A percentile compares a stretch with the other conserved stretches of the same genome.
Evolutionary conservation across 495 filamentous ascomycete genomes (phyloP).

Genomic region (Clohesyomyces aquaticus): DNA sequence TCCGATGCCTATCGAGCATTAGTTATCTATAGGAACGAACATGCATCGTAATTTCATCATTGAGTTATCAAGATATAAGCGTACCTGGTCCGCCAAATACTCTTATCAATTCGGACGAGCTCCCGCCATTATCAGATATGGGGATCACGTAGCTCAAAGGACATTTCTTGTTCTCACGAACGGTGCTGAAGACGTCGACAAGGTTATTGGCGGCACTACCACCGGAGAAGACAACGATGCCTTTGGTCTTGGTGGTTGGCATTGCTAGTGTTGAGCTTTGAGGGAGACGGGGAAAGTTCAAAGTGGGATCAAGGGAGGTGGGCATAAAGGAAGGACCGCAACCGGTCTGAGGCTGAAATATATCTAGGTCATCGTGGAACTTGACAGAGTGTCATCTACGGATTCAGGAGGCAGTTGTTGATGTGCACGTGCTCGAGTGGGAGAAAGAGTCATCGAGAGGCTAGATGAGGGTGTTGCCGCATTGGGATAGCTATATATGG

Average conservation of each 20-base stretch:
- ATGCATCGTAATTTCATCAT: too few species aligned
- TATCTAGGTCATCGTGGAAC: conserved; percentile 4
- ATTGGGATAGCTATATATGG: conserved; percentile 11
- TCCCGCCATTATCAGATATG: conserved; percentile 93
- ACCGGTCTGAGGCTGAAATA: too few species aligned
- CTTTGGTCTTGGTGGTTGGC: conserved; percentile 47
- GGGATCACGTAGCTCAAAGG: conserved; percentile 68
- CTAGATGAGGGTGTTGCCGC: conserved; percentile 13
- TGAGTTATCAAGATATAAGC: too few species aligned
- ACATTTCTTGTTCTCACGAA: conserved; percentile 71
- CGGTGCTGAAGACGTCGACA: conserved; percentile 82
- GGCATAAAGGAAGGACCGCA: background rate
- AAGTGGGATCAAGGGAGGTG: background rate
- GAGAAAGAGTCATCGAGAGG: conserved; percentile 25
- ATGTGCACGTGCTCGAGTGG: background rate
- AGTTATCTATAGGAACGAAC: too few species aligned
- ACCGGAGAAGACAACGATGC: conserved; percentile 83
- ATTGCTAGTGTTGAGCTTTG: background rate
- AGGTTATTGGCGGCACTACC: conserved; percentile 92
- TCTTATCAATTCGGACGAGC: conserved; percentile 85
- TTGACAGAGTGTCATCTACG: conserved; percentile 14
- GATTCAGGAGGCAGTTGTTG: background rate
- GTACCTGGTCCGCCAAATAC: conserved; percentile 85
- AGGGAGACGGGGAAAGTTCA: background rate
- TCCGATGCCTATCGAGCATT: conserved; percentile 62